These are phyloP conservation scores for Cytospora mali DNA, from an alignment of 2,329 filamentous ascomycete species.

Conservation along the genomic window DNA sequence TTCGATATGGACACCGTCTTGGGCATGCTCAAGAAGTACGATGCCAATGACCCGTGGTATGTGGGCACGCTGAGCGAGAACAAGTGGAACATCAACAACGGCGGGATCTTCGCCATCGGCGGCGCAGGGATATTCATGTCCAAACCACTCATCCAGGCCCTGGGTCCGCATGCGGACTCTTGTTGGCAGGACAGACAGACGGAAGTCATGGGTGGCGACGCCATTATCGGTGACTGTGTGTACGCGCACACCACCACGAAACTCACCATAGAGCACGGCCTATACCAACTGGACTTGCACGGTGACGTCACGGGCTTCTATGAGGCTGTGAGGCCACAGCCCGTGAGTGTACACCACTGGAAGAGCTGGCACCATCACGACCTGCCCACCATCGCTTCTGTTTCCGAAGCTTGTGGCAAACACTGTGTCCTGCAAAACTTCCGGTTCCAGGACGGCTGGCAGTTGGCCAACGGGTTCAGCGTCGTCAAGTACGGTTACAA, in stretches of 20 bases:
- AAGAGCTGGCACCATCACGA: conserved; percentile 36
- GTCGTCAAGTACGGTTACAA: conserved; percentile 41
- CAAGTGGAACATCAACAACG: conserved; percentile 43
- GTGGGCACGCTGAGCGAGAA: conserved; percentile 47
- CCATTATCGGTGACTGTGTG: conserved; percentile 44
- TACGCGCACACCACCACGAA: conserved; percentile 44
- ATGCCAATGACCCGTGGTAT: conserved; percentile 42
- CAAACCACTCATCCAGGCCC: conserved; percentile 40
- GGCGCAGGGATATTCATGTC: conserved; percentile 50
- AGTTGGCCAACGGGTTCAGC: conserved; percentile 47
- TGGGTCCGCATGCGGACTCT: conserved; percentile 41
- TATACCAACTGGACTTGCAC: conserved; percentile 46
- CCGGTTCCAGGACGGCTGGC: conserved; percentile 33
- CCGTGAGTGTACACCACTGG: conserved; percentile 49
- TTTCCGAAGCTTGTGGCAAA: conserved; percentile 44
- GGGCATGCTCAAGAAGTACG: conserved; percentile 41
- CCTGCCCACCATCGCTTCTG: conserved; percentile 41
- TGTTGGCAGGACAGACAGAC: conserved; percentile 36
- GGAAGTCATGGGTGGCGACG: conserved; percentile 39
- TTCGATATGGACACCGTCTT: conserved; percentile 42
- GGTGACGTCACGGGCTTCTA: conserved; percentile 48
- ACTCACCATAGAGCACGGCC: conserved; percentile 43
- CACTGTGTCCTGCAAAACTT: conserved; percentile 45
- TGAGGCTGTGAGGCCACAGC: conserved; percentile 43
- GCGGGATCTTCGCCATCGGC: conserved; percentile 47